Evolutionary conservation across 75 land plant species (phyloP).

Genomic region (Pinus albicaulis): DNA sequence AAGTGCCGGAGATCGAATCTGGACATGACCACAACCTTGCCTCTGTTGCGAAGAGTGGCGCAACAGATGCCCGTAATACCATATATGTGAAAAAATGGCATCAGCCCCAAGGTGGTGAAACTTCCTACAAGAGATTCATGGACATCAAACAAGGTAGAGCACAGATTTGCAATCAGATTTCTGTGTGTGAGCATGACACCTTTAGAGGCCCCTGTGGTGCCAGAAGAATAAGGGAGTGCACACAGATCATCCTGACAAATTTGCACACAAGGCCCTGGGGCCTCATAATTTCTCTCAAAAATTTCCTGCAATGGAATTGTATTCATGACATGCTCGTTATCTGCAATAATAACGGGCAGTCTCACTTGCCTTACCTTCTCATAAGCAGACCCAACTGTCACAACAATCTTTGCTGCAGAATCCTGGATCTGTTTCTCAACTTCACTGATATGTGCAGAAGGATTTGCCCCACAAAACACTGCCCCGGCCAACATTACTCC

Average conservation of each 20-base stretch:
- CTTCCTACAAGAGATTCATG: constrained; percentile 41
- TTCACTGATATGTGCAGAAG: constrained; percentile 53
- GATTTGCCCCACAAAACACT: constrained; percentile 87
- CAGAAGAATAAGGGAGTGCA: constrained; percentile 95
- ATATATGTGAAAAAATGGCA: constrained; percentile 98
- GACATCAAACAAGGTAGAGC: constrained; percentile 70
- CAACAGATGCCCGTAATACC: constrained; percentile 92
- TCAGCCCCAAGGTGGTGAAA: constrained; percentile 73
- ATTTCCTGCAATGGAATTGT: not conserved
- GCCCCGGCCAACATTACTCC: constrained; percentile 92
- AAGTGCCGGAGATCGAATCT: constrained; percentile 69
- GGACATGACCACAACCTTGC: constrained; percentile 78
- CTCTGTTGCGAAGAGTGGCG: constrained; percentile 74
- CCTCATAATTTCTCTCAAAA: not conserved
- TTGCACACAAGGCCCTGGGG: not conserved
- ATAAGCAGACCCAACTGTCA: constrained; percentile 30
- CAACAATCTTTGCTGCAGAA: constrained; percentile 67
- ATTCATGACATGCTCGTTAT: not conserved
- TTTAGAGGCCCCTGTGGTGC: constrained; percentile 89
- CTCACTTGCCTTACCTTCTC: constrained; percentile 8
- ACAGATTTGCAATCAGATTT: constrained; percentile 77
- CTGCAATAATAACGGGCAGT: constrained; percentile 16
- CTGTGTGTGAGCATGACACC: constrained; percentile 97
- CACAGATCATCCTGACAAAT: constrained; percentile 64
- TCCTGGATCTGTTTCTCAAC: constrained; percentile 66